Evolutionary conservation across 2,329 filamentous ascomycete species (phyloP), one percentile per base, ranked within the genome.

Genomic region (Zasmidium angulare): DNA sequence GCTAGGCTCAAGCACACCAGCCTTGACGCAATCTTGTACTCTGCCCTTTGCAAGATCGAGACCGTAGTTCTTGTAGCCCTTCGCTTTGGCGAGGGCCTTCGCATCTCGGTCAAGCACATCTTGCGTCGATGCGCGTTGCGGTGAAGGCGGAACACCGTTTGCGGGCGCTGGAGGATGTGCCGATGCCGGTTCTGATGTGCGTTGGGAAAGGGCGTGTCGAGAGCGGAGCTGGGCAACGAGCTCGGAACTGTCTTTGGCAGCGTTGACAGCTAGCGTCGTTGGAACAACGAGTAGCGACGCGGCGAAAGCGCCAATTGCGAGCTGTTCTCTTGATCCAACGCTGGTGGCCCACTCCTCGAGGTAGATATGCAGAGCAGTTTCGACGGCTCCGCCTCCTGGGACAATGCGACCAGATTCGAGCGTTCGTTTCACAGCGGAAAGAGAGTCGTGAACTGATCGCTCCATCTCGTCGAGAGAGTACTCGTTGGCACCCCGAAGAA

Each of bases 391-490:
- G 66, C 95, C 95, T 66, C 95, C 95, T 17, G 95, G 95, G 43
- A 99, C 95, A 66, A 99, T 96, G 78, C 90, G 93, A 71, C 95
- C 95, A 72, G 91, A 96, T 81, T 99, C 95, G 7, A 99, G 83
- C 2, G 95, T 97, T 69, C 95, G 87, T 87, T 99, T 99, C 65
- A 99, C 93, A 50, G 95, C 95, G 67, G 91, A 97, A 50, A 99
- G 84, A 14, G 93, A 96, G 78, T 99, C 95, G 80, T 99, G 95
- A 19, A 99, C 87, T 1, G 95, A 98, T 66, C 95, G 90, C 83
- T 99, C 95, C 93, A 98, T 99, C 83, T 99, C 95, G 72, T 99
- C 95, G 26, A 99, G 86, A 62, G 91, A 91, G 80, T 90, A 98
- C 77, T 99, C 95, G 78, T 99, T 98, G 68, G 95, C 84, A 49